phyloP scores from a whole-genome alignment of 768 basidiomycete genomes.

The Suillus clintonianus region DNA sequence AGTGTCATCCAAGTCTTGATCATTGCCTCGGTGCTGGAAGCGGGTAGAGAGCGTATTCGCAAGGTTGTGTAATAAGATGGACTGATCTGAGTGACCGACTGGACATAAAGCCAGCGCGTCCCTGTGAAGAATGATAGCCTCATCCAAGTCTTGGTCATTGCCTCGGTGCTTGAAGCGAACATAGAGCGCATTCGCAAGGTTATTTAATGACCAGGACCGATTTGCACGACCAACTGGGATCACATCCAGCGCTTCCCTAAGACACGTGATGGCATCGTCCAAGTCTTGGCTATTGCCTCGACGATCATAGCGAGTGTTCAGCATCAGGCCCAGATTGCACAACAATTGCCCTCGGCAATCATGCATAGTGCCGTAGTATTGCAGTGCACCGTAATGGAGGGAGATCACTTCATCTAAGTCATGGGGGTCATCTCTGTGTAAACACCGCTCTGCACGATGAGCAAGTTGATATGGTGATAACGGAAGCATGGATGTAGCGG shows the following conservation, averaged over 20 bases:
- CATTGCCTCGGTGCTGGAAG: too few species aligned
- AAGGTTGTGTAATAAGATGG: too few species aligned
- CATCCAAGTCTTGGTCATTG: too few species aligned
- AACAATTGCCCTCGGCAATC: neutral
- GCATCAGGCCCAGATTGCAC: conserved; percentile 17
- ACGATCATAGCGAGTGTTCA: neutral
- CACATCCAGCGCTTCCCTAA: conserved; percentile 12
- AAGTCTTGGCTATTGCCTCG: too few species aligned
- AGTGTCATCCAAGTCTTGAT: too few species aligned
- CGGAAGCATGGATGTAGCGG: neutral
- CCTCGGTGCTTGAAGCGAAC: too few species aligned
- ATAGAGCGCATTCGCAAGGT: too few species aligned
- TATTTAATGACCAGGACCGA: too few species aligned
- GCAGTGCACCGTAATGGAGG: neutral
- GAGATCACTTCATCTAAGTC: neutral
- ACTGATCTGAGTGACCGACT: too few species aligned
- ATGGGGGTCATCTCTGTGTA: neutral
- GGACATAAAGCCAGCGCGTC: too few species aligned
- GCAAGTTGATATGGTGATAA: neutral
- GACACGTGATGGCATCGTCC: neutral
- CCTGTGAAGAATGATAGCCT: too few species aligned
- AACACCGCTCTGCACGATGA: neutral
- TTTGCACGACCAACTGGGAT: conserved; percentile 10
- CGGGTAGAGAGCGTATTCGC: too few species aligned
- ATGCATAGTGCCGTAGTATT: neutral